Evolutionary conservation across 345 rosid genomes (phyloP).

Genomic region (Triadica sebifera): DNA sequence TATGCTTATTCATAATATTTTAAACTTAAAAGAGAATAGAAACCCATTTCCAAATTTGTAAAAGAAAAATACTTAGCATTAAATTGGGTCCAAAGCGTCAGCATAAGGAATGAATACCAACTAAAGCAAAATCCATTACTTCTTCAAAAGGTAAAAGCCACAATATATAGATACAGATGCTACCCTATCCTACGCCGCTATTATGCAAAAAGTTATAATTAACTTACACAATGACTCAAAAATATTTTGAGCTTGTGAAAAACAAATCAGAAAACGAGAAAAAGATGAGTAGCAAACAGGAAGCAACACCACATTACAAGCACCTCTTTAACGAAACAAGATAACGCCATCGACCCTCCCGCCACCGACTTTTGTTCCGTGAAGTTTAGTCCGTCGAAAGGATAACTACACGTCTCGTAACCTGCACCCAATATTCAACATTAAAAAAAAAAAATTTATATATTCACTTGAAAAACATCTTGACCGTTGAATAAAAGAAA

Average conservation of each 20-base stretch:
- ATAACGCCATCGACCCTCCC: constrained; percentile 17
- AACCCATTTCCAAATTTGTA: too few relatives aligned
- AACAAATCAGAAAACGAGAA: neutral
- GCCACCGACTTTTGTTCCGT: constrained; percentile 27
- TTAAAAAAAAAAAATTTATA: neutral
- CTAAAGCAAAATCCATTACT: too few relatives aligned
- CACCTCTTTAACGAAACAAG: neutral
- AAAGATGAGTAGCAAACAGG: neutral
- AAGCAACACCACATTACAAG: constrained; percentile 1
- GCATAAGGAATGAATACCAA: too few relatives aligned
- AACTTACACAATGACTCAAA: too few relatives aligned
- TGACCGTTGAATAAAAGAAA: neutral
- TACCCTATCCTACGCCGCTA: too few relatives aligned
- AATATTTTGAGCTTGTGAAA: neutral
- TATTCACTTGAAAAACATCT: neutral
- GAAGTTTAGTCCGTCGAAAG: constrained; percentile 13
- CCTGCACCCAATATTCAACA: constrained; percentile 33
- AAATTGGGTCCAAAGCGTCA: too few relatives aligned
- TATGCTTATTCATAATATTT: too few relatives aligned
- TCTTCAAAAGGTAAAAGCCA: too few relatives aligned
- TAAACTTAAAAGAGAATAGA: too few relatives aligned
- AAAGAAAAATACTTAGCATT: too few relatives aligned
- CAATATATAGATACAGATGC: too few relatives aligned
- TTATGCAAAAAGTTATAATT: too few relatives aligned
- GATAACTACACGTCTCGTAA: constrained; percentile 46